These are phyloP conservation scores for Gynandropsis gynandra DNA, from an alignment of 345 rosid genomes.

Conservation along the genomic window DNA sequence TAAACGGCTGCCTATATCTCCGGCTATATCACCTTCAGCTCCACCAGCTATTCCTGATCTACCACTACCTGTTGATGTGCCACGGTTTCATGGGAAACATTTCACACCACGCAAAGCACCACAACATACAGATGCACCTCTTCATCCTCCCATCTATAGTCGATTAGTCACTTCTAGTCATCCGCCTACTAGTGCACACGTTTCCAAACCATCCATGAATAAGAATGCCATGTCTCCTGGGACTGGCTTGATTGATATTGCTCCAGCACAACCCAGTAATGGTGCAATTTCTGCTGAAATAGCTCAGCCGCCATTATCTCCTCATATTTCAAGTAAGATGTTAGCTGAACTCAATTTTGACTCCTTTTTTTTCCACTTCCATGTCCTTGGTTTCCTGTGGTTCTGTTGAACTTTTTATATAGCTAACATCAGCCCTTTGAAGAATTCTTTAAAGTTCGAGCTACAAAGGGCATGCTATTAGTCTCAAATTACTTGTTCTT, in stretches of 20 bases:
- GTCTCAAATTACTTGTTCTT: background rate
- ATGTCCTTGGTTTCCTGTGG: background rate
- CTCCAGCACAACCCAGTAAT: slow-evolving; percentile 54
- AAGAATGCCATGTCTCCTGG: slow-evolving; percentile 48
- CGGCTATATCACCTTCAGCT: slow-evolving; percentile 30
- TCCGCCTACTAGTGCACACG: slow-evolving; percentile 50
- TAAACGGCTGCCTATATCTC: slow-evolving; percentile 35
- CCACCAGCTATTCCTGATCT: slow-evolving; percentile 39
- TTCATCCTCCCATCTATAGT: slow-evolving; percentile 48
- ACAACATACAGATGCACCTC: slow-evolving; percentile 33
- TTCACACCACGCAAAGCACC: slow-evolving; percentile 42
- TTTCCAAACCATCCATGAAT: slow-evolving; percentile 60
- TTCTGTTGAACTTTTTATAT: background rate
- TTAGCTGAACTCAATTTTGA: slow-evolving; percentile 6
- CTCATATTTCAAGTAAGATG: slow-evolving; percentile 52
- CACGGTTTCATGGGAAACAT: slow-evolving; percentile 38
- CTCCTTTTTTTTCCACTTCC: background rate
- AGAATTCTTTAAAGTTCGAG: background rate
- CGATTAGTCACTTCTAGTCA: slow-evolving; percentile 50
- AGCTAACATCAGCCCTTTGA: background rate
- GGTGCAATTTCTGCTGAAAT: slow-evolving; percentile 50
- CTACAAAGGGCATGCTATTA: slow-evolving; percentile 1
- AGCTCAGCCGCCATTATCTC: slow-evolving; percentile 83
- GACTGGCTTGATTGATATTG: slow-evolving; percentile 49
- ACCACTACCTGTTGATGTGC: slow-evolving; percentile 42